Evolutionary conservation across 176 grass and related monocot genomes (phyloP), one percentile per base, ranked within the genome.

Genomic region (Hsuehochloa calcarea): DNA sequence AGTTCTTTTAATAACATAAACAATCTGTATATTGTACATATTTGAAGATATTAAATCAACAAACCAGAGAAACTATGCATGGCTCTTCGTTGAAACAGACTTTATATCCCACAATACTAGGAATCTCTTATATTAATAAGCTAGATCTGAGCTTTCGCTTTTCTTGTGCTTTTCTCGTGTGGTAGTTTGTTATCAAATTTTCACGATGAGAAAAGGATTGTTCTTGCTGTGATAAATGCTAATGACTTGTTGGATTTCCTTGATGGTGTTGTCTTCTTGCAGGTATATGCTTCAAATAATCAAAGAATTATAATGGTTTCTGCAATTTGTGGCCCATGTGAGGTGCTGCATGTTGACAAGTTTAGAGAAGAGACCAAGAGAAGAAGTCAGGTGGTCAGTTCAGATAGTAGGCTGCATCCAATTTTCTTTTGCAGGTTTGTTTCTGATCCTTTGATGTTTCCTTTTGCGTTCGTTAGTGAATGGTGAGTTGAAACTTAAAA

Each of bases 381-480:
- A 77, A 92, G 90, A 79, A 64, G 56, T 47, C 80, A 85, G 37
- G 40, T 93, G 77, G 79, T 59, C 22, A 68, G 56, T 61, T 74
- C 75, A 5, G 76, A 45, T 47, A 60, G 89, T 78, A 78, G 41
- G 50, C 72, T 70, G 12, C 59, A 80, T 72, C 88, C 82, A 20
- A 76, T 88, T 78, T 90, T 93, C 85, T 90, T 91, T 27, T 88
- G 73, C 73, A 88, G 88, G 91, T 91, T 59, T 78, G 75, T 90
- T 78, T 88, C 43, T 73, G 11, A 65, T 72, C 25, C 45, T 83
- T 52, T 29, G 20, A 61, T 87, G 39, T 79, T 58, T 75, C 75
- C 1, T 56, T 13, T 56, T 78, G 43, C 19, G 55, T 72, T 66
- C 40, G 10, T 66, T 35, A n/a, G 46, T 76, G 20, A 40, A 64